Evolutionary conservation across 441 rosid genomes (phyloP).

Genomic region (Mallotus repandus): DNA sequence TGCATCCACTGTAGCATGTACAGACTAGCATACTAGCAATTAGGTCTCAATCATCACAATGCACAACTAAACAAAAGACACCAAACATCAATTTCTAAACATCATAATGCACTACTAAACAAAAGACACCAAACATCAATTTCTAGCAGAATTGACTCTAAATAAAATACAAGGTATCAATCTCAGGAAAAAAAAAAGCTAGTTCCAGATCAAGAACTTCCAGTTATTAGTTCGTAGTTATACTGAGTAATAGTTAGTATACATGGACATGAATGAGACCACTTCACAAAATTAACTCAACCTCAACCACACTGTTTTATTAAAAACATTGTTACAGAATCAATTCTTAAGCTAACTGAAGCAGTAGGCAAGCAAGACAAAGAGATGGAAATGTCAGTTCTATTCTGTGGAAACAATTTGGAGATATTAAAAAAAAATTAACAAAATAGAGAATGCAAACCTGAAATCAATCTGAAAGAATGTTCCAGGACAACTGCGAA

Average conservation of each 20-base stretch:
- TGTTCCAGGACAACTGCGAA: slow-evolving; percentile 41
- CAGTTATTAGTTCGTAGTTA: not conserved
- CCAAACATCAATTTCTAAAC: too few relatives aligned
- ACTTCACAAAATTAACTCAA: not conserved
- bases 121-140: not conserved
- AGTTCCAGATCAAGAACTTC: slow-evolving; percentile 5
- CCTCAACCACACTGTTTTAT: not conserved
- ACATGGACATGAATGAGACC: not conserved
- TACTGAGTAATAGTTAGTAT: not conserved
- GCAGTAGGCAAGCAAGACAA: not conserved
- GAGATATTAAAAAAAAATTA: not conserved
- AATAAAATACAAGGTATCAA: too few relatives aligned
- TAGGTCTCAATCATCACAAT: too few relatives aligned
- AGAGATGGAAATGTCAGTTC: not conserved
- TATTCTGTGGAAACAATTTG: not conserved
- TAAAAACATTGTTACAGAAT: not conserved
- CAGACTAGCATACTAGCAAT: too few relatives aligned
- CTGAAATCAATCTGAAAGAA: slow-evolving; percentile 57
- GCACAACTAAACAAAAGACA: too few relatives aligned
- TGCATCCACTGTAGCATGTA: not conserved
- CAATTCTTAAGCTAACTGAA: not conserved
- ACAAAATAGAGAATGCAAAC: slow-evolving; percentile 23
- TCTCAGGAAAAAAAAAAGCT: not conserved
- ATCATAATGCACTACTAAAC: too few relatives aligned
- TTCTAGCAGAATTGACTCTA: not conserved